Percentiles rank a stretch among this genome's conserved stretches.
Evolutionary conservation across 2,329 filamentous ascomycete genomes (phyloP).

Genomic region (Neocatenulostroma microsporum): DNA sequence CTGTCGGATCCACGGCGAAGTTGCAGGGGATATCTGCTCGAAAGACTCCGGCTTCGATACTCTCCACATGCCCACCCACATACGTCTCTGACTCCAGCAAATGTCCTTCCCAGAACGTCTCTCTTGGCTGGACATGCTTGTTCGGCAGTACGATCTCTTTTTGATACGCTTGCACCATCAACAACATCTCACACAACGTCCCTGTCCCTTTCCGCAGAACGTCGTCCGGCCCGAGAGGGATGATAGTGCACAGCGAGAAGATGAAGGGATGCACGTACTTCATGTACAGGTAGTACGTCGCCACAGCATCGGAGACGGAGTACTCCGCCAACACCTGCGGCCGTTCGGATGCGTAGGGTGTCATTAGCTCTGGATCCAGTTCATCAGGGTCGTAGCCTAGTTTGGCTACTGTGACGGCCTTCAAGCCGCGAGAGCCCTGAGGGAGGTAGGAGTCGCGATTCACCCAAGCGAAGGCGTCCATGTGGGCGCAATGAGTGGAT

Average conservation of each 20-base stretch:
- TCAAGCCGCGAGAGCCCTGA: slow-evolving; percentile 92
- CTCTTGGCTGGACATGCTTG: slow-evolving; percentile 84
- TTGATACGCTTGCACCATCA: slow-evolving; percentile 97
- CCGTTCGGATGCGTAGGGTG: slow-evolving; percentile 73
- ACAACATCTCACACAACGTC: slow-evolving; percentile 97
- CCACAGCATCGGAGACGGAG: slow-evolving; percentile 96
- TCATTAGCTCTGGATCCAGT: slow-evolving; percentile 95
- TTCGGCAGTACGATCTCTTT: slow-evolving; percentile 89
- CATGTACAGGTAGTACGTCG: slow-evolving; percentile 99
- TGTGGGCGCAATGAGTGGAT: slow-evolving; percentile 90
- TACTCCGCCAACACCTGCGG: slow-evolving; percentile 95
- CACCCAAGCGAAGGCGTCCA: slow-evolving; percentile 99
- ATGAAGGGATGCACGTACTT: slow-evolving; percentile 99
- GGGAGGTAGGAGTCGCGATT: slow-evolving; percentile 97
- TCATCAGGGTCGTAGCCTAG: slow-evolving; percentile 98
- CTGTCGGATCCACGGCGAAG: slow-evolving; percentile 80
- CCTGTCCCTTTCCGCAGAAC: slow-evolving; percentile 91
- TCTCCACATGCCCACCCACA: slow-evolving; percentile 96
- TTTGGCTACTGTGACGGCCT: slow-evolving; percentile 96
- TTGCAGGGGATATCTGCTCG: slow-evolving; percentile 91
- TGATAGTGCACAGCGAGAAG: slow-evolving; percentile 94
- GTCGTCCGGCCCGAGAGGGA: slow-evolving; percentile 88
- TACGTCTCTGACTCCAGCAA: slow-evolving; percentile 95
- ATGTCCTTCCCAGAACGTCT: slow-evolving; percentile 95
- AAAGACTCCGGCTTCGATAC: slow-evolving; percentile 97